Evolutionary conservation across 208 protist genomes (phyloP).

Genomic region (Trichomonas vaginalis): DNA sequence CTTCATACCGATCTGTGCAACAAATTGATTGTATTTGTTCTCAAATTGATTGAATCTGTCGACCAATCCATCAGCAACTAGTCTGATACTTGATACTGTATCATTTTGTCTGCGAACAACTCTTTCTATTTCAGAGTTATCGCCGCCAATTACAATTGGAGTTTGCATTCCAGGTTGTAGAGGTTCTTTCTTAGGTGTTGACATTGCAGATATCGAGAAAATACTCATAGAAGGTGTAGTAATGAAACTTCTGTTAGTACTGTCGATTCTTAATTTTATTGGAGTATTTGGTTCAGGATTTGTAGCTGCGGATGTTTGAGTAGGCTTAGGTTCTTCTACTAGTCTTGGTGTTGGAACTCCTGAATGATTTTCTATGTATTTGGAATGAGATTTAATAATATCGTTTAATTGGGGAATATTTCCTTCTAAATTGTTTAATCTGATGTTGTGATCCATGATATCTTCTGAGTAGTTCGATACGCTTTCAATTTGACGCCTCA

Average conservation of each 20-base stretch:
- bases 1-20: neutral
- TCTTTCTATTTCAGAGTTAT: neutral
- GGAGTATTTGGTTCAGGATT: neutral
- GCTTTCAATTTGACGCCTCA: neutral
- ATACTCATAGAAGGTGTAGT: neutral
- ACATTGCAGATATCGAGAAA: neutral
- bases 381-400: neutral
- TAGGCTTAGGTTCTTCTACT: neutral
- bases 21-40: neutral
- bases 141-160: neutral
- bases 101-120: neutral
- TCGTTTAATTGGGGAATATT: neutral
- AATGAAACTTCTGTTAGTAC: neutral
- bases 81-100: neutral
- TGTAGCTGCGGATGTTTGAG: neutral
- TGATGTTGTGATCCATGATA: neutral
- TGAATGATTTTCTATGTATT: neutral
- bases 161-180: neutral
- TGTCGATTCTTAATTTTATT: neutral
- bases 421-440: neutral
- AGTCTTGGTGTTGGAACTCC: neutral
- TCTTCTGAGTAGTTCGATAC: neutral
- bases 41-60: neutral
- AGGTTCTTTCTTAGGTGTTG: neutral
- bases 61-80: neutral